Conservation (phyloP, 2,329 filamentous ascomycete genomes). For the Pseudocercospora macadamiae region DNA sequence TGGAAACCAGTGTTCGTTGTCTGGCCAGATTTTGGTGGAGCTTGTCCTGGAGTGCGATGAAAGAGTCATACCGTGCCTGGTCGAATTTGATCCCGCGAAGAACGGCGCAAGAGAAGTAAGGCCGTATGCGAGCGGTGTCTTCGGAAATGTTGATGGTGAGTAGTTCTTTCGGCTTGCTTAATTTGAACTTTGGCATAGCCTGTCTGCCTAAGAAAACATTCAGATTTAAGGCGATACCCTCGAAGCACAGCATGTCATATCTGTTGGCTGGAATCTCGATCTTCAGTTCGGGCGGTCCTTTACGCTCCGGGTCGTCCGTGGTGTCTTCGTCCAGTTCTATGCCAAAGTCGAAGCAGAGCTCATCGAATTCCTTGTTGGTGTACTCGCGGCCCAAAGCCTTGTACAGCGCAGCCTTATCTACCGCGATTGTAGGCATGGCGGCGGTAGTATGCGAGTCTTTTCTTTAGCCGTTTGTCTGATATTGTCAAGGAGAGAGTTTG, state of each 20-base stretch:
- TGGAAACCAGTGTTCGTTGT: constrained; percentile 90
- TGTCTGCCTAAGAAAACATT: constrained; percentile 87
- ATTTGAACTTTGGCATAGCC: constrained; percentile 75
- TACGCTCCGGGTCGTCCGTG: constrained; percentile 59
- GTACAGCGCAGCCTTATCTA: constrained; percentile 95
- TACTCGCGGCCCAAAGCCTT: constrained; percentile 88
- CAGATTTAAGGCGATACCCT: constrained; percentile 92
- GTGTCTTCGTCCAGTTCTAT: constrained; percentile 98
- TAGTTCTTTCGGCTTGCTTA: constrained; percentile 71
- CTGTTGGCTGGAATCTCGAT: constrained; percentile 96
- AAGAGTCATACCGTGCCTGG: constrained; percentile 88
- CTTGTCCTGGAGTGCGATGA: constrained; percentile 98
- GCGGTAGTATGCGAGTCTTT: constrained; percentile 14
- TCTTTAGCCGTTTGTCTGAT: constrained; percentile 2
- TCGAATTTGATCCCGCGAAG: constrained; percentile 90
- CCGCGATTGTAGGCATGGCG: constrained; percentile 92
- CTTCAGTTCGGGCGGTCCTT: constrained; percentile 89
- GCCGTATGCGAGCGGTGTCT: constrained; percentile 75
- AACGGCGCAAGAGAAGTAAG: constrained; percentile 86
- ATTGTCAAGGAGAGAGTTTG: background rate
- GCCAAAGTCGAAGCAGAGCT: constrained; percentile 97
- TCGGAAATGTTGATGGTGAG: constrained; percentile 73
- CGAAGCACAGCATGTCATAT: constrained; percentile 94
- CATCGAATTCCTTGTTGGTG: constrained; percentile 93
- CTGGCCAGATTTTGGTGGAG: constrained; percentile 94